Evolutionary conservation across 805 yeast species (phyloP).

Genomic region (Danielia reshetovae): DNA sequence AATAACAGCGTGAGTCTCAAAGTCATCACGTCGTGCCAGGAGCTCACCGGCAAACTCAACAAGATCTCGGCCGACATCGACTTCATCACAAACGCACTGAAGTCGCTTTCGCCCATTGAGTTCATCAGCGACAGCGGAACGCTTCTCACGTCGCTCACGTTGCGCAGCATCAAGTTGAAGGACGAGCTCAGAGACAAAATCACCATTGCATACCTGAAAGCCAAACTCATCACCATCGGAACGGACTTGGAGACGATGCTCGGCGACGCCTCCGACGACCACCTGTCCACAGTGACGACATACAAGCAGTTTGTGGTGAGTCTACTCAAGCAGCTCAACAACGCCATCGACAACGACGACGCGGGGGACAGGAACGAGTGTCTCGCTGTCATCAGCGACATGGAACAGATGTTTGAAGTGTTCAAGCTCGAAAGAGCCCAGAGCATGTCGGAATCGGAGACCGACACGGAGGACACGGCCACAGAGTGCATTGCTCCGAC

Average conservation of each 20-base stretch:
- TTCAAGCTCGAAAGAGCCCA: slow-evolving; percentile 33
- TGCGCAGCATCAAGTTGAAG: slow-evolving; percentile 47
- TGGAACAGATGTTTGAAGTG: slow-evolving; percentile 70
- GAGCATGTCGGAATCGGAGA: slow-evolving; percentile 11
- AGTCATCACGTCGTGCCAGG: slow-evolving; percentile 49
- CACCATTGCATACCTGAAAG: slow-evolving; percentile 58
- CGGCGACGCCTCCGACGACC: slow-evolving; percentile 33
- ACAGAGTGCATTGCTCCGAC: too few species aligned
- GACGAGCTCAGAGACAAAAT: slow-evolving; percentile 49
- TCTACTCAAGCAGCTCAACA: slow-evolving; percentile 53
- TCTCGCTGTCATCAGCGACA: slow-evolving; percentile 60
- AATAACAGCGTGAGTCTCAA: slow-evolving; percentile 52
- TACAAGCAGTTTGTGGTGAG: slow-evolving; percentile 59
- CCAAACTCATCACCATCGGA: slow-evolving; percentile 63
- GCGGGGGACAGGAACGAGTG: slow-evolving; percentile 61
- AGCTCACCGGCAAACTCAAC: slow-evolving; percentile 39
- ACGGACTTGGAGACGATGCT: slow-evolving; percentile 51
- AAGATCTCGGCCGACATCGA: slow-evolving; percentile 45
- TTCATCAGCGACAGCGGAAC: slow-evolving; percentile 53
- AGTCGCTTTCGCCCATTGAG: slow-evolving; percentile 40
- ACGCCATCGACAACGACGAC: slow-evolving; percentile 51
- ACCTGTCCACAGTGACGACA: slow-evolving; percentile 30
- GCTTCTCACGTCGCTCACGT: slow-evolving; percentile 40
- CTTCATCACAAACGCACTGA: slow-evolving; percentile 41
- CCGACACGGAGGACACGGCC: slow-evolving; percentile 1